Evolutionary conservation across 306 rosid genomes (phyloP), one percentile per base, ranked within the genome.

Genomic region (Quercus alba): DNA sequence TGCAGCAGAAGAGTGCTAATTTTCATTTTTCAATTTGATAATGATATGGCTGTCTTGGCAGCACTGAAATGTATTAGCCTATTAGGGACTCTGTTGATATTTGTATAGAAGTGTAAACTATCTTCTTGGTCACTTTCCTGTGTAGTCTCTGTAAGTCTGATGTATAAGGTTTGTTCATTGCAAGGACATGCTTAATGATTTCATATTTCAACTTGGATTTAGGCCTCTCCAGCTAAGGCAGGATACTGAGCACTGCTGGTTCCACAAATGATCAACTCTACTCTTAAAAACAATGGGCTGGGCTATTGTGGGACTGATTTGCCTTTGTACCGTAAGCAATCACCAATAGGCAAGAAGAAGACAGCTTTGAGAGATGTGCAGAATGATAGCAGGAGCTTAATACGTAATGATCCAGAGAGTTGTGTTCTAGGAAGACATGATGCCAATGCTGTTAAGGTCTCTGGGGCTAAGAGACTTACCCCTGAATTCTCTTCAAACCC

Each of bases 281-380:
- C 67, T 69, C 56, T 86, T 18, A 33, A 55, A 54, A 70, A 15
- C 14, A 67, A n/a, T 57, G 74, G 52, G 23, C 63, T 33, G 70
- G 57, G 68, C 8, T 73, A 72, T 67, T 44, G 68, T 38, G 76
- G 72, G 77, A 80, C 78, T 52, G 56, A 63, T 72, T 81, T 80
- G 55, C 70, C 85, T 56, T 13, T 75, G 30, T 77, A 23, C 77
- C 82, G 54, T 66, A 81, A 81, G 46, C 83, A 84, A 30, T 78
- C 86, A 66, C 78, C 78, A 20, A 58, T 81, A 58, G 74, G 81
- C 25, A 23, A n/a, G 77, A 84, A 84, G 80, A 86, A 86, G 76
- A 21, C 31, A 23, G 80, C 80, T 67, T 58, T 86, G 75, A 79
- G 84, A 38, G 87, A 86, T 76, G 80, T 81, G 52, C 90, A 83